Percentiles rank a stretch among this genome's conserved stretches.
phyloP scores from a whole-genome alignment of 164 flowering plant species.

The Vitis cinerea region DNA sequence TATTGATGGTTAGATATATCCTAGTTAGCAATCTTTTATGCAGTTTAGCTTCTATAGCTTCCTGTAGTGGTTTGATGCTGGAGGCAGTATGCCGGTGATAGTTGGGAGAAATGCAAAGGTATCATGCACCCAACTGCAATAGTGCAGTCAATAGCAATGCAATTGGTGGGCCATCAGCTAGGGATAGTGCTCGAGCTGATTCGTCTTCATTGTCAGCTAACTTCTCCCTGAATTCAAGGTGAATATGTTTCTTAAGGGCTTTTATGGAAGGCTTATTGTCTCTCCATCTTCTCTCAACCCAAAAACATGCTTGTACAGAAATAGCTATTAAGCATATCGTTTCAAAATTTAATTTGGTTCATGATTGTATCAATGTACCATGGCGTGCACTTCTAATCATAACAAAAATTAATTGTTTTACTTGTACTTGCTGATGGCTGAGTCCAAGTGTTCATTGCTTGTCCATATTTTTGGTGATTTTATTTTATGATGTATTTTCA shows the following conservation, averaged over 20 bases:
- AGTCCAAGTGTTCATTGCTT: too few relatives aligned
- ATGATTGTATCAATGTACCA: too few relatives aligned
- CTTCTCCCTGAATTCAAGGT: slow-evolving; percentile 70
- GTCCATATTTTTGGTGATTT: too few relatives aligned
- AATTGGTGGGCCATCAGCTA: slow-evolving; percentile 62
- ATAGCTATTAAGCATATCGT: too few relatives aligned
- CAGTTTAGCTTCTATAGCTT: slow-evolving; percentile 19
- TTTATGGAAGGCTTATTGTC: background rate
- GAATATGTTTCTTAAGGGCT: background rate
- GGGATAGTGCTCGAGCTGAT: slow-evolving; percentile 73
- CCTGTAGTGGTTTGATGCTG: slow-evolving; percentile 48
- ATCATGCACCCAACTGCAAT: slow-evolving; percentile 78
- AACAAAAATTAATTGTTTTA: too few relatives aligned
- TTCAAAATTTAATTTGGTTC: too few relatives aligned
- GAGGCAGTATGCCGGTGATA: slow-evolving; percentile 87
- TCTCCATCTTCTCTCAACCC: background rate
- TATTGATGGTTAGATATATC: slow-evolving; percentile 9
- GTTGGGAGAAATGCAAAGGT: slow-evolving; percentile 96
- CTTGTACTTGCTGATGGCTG: too few relatives aligned
- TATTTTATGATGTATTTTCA: too few relatives aligned
- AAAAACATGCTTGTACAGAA: too few relatives aligned
- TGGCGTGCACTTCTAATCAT: too few relatives aligned
- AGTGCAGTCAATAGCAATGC: slow-evolving; percentile 80
- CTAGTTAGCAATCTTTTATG: slow-evolving; percentile 2
- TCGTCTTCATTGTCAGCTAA: slow-evolving; percentile 64